phyloP scores from a whole-genome alignment of 164 flowering plant species.

The Sedum album region DNA sequence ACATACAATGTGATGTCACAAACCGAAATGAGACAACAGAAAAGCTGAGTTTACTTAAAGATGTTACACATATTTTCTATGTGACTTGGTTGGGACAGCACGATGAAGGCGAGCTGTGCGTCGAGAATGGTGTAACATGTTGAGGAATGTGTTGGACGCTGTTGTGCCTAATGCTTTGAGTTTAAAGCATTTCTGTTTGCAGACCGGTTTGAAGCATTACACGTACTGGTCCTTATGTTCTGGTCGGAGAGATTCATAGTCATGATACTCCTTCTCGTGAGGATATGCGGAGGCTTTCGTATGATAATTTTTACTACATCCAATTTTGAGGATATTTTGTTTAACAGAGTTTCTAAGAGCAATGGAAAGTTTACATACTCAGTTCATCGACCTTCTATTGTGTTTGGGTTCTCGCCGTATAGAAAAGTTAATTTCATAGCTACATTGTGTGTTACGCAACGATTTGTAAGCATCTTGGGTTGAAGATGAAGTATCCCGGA shows the following conservation, averaged over 20 bases:
- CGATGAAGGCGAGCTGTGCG: too few species aligned
- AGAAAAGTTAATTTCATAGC: constrained; percentile 26
- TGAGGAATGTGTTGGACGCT: constrained; percentile 15
- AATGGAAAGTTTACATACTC: constrained; percentile 28
- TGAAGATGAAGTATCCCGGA: constrained; percentile 29
- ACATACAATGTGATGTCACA: constrained; percentile 14
- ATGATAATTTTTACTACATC: constrained; percentile 21
- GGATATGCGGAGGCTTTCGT: constrained; percentile 8
- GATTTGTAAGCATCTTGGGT: constrained; percentile 33
- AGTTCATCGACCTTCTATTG: constrained; percentile 27
- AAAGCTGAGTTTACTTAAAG: constrained; percentile 14
- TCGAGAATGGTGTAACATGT: constrained; percentile 16
- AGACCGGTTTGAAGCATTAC: constrained; percentile 21
- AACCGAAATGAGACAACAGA: constrained; percentile 4
- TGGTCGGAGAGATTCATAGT: background rate
- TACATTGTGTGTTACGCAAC: constrained; percentile 34
- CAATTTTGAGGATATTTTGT: constrained; percentile 24
- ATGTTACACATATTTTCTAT: constrained; percentile 21
- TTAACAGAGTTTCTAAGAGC: constrained; percentile 9
- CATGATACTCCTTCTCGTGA: constrained; percentile 8
- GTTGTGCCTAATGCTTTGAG: constrained; percentile 16
- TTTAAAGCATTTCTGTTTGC: constrained; percentile 17
- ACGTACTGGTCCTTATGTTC: constrained; percentile 6
- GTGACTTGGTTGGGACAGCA: constrained; percentile 12
- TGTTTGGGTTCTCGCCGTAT: constrained; percentile 35